Evolutionary conservation across 306 rosid species (phyloP), one percentile per base, ranked within the genome.

Genomic region (cucumber (Cucumis sativus)): DNA sequence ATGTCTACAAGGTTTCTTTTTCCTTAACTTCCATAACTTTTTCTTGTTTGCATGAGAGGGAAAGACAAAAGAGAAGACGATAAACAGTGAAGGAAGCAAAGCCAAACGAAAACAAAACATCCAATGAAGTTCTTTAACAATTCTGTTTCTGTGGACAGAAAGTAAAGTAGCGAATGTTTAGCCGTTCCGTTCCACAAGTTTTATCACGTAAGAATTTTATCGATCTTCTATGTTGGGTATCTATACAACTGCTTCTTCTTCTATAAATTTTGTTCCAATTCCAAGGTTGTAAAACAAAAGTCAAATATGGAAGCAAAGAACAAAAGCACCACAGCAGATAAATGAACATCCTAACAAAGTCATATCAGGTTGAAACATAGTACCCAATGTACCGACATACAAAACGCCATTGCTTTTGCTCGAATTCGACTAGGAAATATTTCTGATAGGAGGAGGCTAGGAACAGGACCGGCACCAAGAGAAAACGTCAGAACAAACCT

Each of bases 381-480:
- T 95, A 95, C 98, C 98, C 98, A 95, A 79, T 95, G 96, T 79
- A 95, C 97, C 0, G 98, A 88, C 97, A 95, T 87, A 78, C 98
- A 92, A 81, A 92, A 15, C 7, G 98, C 96, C 98, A 95, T 89
- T 59, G 98, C 98, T 78, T 92, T 95, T 54, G 97, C 97, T 82
- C 98, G 87, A 75, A 95, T 92, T 78, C 87, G 93, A 75, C 88
- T 63, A 9, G 98, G 97, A 80, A 95, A 95, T 52, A 95, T 92
- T 87, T 94, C 98, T 21, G 98, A 89, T 74, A 92, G 90, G 10
- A 94, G 98, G 58, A 95, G 92, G 78, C 96, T 88, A 6, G 98
- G 97, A 84, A 95, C 98, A 74, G 98, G 98, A 79, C 98, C 98
- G 60, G 98, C 98, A 76, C 98, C 98, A 0, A 92, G 91, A 64